Base-by-base conservation (phyloP, 768 basidiomycete genomes). In the Psilocybe subaeruginosa region DNA sequence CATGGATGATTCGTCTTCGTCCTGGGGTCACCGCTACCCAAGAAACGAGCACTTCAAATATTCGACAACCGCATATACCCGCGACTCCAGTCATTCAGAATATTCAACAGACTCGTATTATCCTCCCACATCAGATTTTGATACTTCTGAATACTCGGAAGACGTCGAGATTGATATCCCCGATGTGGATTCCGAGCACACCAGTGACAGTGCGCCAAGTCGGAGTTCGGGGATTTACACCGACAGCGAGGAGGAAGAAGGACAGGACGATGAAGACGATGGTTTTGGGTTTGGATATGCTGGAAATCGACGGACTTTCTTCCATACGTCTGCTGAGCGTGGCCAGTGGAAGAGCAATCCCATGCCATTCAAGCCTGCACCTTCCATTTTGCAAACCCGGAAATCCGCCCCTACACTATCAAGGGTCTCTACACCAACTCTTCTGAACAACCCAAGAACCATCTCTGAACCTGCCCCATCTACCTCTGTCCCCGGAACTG, bases 281-380 rank as follows among this genome's bases (percentile, higher is more conserved):
- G 67, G 69, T 30, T 64, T 69, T 35, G 65, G 70, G 58, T 74
- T 76, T 52, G 63, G 69, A n/a, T 62, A 69, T 41, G 67, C 63
- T 33, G 71, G 65, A 16, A 59, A 61, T 48, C 83, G 80, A 53
- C 76, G 79, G 60, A 85, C 85, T 2, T 86, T 79, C 65, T 86
- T 86, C 65, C 75, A 77, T 49, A 77, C 78, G 9, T 87, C 86
- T 43, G 79, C 83, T 7, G 86, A 87, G 66, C 85, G 86, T 55
- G 85, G 85, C 7, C 78, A 79, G 58, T 87, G 85, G 85, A 76
- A 77, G 63, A 82, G 74, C 59, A 84, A 86, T 62, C 84, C 83
- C 1, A 69, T 80, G 31, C 75, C 77, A 0, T 63, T 70, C 59
- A 70, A 71, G 60, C 65, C 66, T 27, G 70, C 69, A 0, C 72